Evolutionary conservation across 1,284 basidiomycete species (phyloP).

Genomic region (Mycena sp.): DNA sequence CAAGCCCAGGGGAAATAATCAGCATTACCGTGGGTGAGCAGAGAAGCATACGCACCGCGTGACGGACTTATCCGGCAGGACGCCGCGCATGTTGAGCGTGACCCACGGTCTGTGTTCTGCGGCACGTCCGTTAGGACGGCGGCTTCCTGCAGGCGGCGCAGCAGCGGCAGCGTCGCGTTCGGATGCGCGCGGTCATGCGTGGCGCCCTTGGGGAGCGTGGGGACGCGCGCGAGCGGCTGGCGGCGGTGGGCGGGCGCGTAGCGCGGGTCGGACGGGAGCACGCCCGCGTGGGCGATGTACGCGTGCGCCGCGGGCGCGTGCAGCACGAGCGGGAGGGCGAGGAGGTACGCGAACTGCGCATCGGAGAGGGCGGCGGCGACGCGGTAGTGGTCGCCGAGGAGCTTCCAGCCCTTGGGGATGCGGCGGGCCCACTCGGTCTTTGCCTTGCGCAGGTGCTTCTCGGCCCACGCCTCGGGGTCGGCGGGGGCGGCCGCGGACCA

Average conservation of each 20-base stretch:
- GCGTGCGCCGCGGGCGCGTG: conserved; percentile 82
- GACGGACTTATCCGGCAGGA: conserved; percentile 60
- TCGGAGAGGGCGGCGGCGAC: conserved; percentile 72
- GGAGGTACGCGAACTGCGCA: conserved; percentile 74
- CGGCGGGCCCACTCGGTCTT: conserved; percentile 61
- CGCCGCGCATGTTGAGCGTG: conserved; percentile 78
- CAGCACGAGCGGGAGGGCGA: conserved; percentile 74
- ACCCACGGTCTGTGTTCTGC: conserved; percentile 80
- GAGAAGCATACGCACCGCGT: conserved; percentile 53
- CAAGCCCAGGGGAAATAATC: conserved; percentile 9
- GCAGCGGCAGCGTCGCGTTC: conserved; percentile 34
- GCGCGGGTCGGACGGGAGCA: conserved; percentile 77
- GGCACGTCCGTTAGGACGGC: conserved; percentile 70
- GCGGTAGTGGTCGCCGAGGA: conserved; percentile 80
- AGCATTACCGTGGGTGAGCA: not conserved
- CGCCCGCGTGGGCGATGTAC: conserved; percentile 85
- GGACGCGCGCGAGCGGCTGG: conserved; percentile 77
- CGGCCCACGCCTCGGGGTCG: conserved; percentile 55
- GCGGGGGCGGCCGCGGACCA: conserved; percentile 50
- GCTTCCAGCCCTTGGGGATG: conserved; percentile 72
- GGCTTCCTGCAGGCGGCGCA: conserved; percentile 65
- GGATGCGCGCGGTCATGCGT: conserved; percentile 22
- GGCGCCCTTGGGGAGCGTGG: conserved; percentile 42
- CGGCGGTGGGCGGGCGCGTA: conserved; percentile 54
- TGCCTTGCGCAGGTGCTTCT: conserved; percentile 42